Evolutionary conservation across 208 protist species (phyloP), one percentile per base, ranked within the genome.

Genomic region (Sergeia podlipaevii): DNA sequence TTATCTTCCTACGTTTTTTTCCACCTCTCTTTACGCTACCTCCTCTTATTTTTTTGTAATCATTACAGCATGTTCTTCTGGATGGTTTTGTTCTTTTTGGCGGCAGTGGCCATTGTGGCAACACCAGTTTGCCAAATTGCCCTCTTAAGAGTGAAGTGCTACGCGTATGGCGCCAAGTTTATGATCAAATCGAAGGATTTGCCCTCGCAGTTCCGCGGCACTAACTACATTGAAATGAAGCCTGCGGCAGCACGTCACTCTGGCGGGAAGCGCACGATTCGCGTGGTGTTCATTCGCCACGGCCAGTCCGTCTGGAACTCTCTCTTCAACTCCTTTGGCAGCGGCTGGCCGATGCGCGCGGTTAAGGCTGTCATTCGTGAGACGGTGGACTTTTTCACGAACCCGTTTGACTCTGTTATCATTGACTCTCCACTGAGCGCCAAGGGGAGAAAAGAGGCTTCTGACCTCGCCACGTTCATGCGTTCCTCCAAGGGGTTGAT

Each of bases 271-370:
- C 84, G 85, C 26, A 73, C 60, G 3, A 79, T 96, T 41, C 75
- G 84, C n/a, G 46, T 97, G 6, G 77, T 95, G n/a, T 96, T 97
- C 46, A 73, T 97, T 49, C 83, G 92, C 11, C 92, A 97, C 62
- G 92, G 92, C 5, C 89, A 97, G 71, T 95, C 85, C 0, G 80
- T 92, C n/a, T 97, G 92, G 89, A 97, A 97, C 72, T 89, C 85
- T 7, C 60, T 96, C 32, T 94, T 93, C 70, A 96, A 94, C 71
- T 70, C 69, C 15, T 77, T 77, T 49, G 77, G 73, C 26, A 7
- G 69, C 0, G 64, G 56, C 3, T 85, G 85, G 62, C 81, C 86
- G 5, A 21, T 77, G 30, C 84, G 89, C 34, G 48, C 83, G 28
- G 48, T 85, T 24, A 71, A 79, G 46, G 69, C 79, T 20, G 28